phyloP scores from a whole-genome alignment of 179 eudicot species.

The Amaranthus tricolor region DNA sequence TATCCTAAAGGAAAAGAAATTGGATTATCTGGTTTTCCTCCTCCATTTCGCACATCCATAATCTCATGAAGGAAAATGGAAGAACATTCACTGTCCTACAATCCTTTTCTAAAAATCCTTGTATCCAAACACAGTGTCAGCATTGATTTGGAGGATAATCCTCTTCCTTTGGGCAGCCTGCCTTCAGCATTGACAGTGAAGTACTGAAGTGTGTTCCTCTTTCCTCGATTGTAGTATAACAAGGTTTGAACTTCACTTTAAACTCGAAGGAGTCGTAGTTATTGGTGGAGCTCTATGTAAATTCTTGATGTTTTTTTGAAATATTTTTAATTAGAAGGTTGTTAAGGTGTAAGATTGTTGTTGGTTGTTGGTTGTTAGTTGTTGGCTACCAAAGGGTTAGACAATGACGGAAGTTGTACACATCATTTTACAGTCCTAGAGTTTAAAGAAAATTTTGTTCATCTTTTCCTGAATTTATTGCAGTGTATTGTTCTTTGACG shows the following conservation, averaged over 20 bases:
- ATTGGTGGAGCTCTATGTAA: slow-evolving; percentile 27
- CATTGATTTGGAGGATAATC: background rate
- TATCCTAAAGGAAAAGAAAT: no score
- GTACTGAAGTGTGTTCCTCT: slow-evolving; percentile 10
- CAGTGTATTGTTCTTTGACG: background rate
- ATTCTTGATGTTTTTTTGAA: slow-evolving; percentile 5
- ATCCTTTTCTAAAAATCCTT: no score
- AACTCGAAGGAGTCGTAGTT: background rate
- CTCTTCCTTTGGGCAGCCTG: background rate
- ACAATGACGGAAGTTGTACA: slow-evolving; percentile 22
- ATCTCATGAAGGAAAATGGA: no score
- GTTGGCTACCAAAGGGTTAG: slow-evolving; percentile 27
- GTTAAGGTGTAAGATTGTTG: slow-evolving; percentile 24
- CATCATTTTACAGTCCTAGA: slow-evolving; percentile 21
- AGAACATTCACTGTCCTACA: no score
- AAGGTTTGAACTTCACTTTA: slow-evolving; percentile 12
- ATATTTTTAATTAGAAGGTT: slow-evolving; percentile 13
- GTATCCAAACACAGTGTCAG: background rate
- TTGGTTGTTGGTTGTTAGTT: slow-evolving; percentile 12
- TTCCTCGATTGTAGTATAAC: slow-evolving; percentile 11
- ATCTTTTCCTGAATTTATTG: background rate
- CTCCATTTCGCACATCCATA: no score
- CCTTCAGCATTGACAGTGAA: slow-evolving; percentile 4
- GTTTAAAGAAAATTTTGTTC: background rate
- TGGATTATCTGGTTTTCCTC: no score